These are phyloP conservation scores for Sarocladium oryzae DNA, from an alignment of 2,329 filamentous ascomycete species.

Conservation along the genomic window DNA sequence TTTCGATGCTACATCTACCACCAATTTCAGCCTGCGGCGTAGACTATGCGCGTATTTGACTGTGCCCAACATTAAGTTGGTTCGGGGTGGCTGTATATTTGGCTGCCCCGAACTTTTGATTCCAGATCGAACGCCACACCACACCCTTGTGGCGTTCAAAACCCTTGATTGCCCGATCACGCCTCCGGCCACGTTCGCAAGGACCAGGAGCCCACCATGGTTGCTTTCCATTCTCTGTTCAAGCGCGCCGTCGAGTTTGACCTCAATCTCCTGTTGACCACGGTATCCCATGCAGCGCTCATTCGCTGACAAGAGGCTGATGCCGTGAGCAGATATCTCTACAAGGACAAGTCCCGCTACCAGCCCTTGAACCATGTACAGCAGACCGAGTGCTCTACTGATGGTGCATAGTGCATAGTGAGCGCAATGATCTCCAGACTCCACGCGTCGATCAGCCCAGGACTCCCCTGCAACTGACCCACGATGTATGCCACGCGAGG, in stretches of 20 bases:
- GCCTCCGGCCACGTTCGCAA: background rate
- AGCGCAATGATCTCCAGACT: slow-evolving; percentile 6
- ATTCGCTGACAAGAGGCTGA: background rate
- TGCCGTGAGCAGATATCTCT: too few relatives aligned
- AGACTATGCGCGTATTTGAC: too few relatives aligned
- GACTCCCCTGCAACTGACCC: slow-evolving; percentile 4
- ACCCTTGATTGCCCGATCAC: background rate
- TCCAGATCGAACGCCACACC: background rate
- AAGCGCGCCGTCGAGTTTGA: too few relatives aligned
- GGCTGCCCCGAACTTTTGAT: background rate
- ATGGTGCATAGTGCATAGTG: background rate
- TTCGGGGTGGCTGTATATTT: too few relatives aligned
- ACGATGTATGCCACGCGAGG: slow-evolving; percentile 7
- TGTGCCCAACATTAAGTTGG: too few relatives aligned
- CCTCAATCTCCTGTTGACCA: slow-evolving; percentile 7
- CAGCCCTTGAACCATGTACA: too few relatives aligned
- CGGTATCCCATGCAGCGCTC: background rate
- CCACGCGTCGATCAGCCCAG: slow-evolving; percentile 9
- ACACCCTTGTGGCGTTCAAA: background rate
- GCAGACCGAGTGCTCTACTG: slow-evolving; percentile 6
- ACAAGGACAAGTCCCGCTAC: too few relatives aligned
- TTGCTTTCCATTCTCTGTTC: background rate
- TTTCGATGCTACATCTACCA: too few relatives aligned
- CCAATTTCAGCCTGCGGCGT: too few relatives aligned
- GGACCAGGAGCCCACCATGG: background rate